Evolutionary conservation across 164 flowering plant species (phyloP), one percentile per base, ranked within the genome.

Genomic region (Protea cynaroides): DNA sequence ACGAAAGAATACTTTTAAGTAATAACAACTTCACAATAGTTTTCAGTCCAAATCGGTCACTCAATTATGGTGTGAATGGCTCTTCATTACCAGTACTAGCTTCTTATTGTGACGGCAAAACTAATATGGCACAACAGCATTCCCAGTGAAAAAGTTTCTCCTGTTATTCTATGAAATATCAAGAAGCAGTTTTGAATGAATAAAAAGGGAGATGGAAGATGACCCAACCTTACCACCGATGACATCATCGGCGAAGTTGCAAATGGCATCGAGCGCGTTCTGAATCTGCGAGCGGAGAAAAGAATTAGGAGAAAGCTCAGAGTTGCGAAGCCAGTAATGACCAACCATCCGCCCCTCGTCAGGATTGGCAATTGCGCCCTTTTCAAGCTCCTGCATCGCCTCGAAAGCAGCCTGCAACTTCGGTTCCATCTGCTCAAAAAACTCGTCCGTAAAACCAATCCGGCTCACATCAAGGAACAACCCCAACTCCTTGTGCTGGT

Each of bases 301-400:
- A 52, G 84, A 34, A 8, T 59, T 93, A 0, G 98, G 97, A 4
- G 98, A 81, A 36, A 79, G 80, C 36, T 59, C 43, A 21, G 96
- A 51, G 59, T 76, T 82, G 66, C 98, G 78, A 37, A 93, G 69
- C 97, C 98, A 93, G 67, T 90, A 90, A 72, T 90, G 98, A 0
- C 97, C 97, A 10, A 93, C 98, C 98, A 90, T 93, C 56, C 98
- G 74, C 1, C 90, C 89, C 64, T 93, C 97, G 59, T 93, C 98
- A 0, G 98, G 98, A 71, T 93, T 93, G 2, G 98, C 94, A 52
- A 90, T 93, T 19, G 96, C 78, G 1, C 98, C 96, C 56, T 76
- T 81, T 81, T 93, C 98, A 17, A 93, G 79, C 74, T 83, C 91
- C 73, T 74, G 74, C 98, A 93, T 90, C 10, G 76, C 81, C 59